A percentile compares a stretch with the other conserved stretches of the same genome.
Evolutionary conservation across 2,329 filamentous ascomycete species (phyloP).

Genomic region (Pleomassaria siparia): DNA sequence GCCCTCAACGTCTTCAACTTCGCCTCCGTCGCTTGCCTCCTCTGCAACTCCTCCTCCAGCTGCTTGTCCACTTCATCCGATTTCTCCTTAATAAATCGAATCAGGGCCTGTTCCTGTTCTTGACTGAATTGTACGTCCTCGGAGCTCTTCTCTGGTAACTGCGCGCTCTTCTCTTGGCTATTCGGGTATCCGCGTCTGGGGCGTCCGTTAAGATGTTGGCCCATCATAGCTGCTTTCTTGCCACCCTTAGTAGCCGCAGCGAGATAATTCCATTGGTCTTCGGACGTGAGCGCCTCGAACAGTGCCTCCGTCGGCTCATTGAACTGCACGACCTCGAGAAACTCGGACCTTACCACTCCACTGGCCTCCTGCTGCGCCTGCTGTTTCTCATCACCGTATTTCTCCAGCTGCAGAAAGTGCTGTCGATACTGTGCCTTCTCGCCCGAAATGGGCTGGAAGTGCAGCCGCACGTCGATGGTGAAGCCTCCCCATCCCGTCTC

Average conservation of each 20-base stretch:
- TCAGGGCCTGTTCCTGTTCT: slow-evolving; percentile 38
- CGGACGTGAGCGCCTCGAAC: slow-evolving; percentile 80
- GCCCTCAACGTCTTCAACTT: slow-evolving; percentile 32
- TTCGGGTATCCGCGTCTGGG: slow-evolving; percentile 38
- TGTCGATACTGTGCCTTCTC: slow-evolving; percentile 97
- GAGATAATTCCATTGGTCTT: slow-evolving; percentile 59
- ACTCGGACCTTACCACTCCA: slow-evolving; percentile 72
- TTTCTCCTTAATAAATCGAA: slow-evolving; percentile 32
- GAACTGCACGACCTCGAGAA: slow-evolving; percentile 93
- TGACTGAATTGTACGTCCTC: slow-evolving; percentile 39
- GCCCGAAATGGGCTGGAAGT: slow-evolving; percentile 82
- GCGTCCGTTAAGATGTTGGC: slow-evolving; percentile 31
- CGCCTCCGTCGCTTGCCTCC: slow-evolving; percentile 33
- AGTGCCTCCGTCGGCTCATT: slow-evolving; percentile 95
- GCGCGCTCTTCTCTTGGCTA: slow-evolving; percentile 39
- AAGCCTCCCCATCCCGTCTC: slow-evolving; percentile 99
- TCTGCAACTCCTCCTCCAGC: slow-evolving; percentile 33
- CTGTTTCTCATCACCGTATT: slow-evolving; percentile 74
- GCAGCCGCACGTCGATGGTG: slow-evolving; percentile 91
- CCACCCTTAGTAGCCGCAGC: slow-evolving; percentile 44
- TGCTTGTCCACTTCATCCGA: slow-evolving; percentile 36
- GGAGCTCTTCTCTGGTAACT: slow-evolving; percentile 37
- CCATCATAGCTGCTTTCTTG: slow-evolving; percentile 30
- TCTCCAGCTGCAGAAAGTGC: slow-evolving; percentile 87
- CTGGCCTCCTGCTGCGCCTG: slow-evolving; percentile 55